Percentiles rank a stretch among this genome's conserved stretches.
Conservation (phyloP, 139 green algal species). For the Asterochloris erici region DNA sequence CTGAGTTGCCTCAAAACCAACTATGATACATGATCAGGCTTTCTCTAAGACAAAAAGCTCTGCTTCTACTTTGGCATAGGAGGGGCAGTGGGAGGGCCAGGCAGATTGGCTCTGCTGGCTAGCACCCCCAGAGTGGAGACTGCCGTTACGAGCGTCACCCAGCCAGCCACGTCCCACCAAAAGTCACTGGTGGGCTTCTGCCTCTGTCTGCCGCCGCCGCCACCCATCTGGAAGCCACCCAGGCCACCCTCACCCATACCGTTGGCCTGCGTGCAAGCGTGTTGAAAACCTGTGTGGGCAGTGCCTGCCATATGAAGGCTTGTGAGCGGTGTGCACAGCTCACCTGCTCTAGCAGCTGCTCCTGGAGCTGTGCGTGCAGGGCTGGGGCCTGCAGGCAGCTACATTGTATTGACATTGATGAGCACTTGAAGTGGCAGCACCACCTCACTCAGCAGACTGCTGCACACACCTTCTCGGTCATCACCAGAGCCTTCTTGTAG, state of each 20-base stretch:
- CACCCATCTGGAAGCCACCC: neutral
- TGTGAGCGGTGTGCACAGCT: no score
- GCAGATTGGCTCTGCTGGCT: slow-evolving; percentile 22
- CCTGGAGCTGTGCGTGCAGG: slow-evolving; percentile 68
- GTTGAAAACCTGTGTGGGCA: no score
- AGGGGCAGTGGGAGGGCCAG: neutral
- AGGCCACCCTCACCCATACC: no score
- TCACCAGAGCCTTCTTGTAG: slow-evolving; percentile 93
- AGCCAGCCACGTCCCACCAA: slow-evolving; percentile 85
- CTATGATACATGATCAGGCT: no score
- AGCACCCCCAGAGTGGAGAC: slow-evolving; percentile 37
- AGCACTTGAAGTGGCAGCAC: neutral
- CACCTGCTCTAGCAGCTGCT: slow-evolving; percentile 9
- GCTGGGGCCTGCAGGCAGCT: slow-evolving; percentile 60
- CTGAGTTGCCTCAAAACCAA: no score
- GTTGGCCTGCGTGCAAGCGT: no score
- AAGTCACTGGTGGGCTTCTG: slow-evolving; percentile 49
- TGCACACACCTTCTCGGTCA: slow-evolving; percentile 77
- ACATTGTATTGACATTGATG: neutral
- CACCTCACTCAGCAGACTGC: neutral
- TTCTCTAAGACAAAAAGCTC: no score
- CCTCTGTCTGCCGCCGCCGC: slow-evolving; percentile 5
- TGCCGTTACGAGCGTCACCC: slow-evolving; percentile 54
- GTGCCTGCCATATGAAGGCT: no score
- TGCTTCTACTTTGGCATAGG: neutral